Percentiles rank a stretch among this genome's conserved stretches.
These are phyloP conservation scores for Xylaria grammica DNA, from an alignment of 495 filamentous ascomycete genomes.

Conservation along the genomic window DNA sequence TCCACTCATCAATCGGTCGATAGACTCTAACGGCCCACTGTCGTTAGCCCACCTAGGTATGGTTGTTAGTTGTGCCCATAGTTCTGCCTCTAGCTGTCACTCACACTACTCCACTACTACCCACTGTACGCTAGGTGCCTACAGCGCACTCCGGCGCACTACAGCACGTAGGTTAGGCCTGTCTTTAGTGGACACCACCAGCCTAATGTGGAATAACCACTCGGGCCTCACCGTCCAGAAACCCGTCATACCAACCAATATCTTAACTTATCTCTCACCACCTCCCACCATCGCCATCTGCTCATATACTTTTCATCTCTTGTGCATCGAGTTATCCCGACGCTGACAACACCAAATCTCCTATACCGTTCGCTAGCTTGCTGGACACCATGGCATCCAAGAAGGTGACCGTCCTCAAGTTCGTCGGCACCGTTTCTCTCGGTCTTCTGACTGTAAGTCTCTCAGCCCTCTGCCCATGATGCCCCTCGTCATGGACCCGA, in stretches of 20 bases:
- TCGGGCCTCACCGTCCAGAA: background rate
- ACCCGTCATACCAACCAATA: background rate
- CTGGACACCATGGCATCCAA: constrained; percentile 64
- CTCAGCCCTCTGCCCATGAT: constrained; percentile 24
- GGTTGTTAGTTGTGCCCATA: no score
- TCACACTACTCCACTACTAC: no score
- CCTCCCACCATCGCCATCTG: background rate
- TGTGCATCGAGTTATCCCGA: constrained; percentile 1
- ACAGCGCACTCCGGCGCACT: no score
- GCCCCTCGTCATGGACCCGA: constrained; percentile 24
- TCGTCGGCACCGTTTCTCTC: constrained; percentile 85
- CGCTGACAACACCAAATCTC: background rate
- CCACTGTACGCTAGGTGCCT: no score
- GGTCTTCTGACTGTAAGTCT: constrained; percentile 81
- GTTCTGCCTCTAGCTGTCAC: no score
- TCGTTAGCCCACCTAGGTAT: no score
- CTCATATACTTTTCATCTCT: background rate
- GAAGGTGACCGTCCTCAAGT: constrained; percentile 78
- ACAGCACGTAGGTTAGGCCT: no score
- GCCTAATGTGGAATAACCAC: background rate
- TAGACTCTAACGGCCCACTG: no score
- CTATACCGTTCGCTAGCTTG: background rate
- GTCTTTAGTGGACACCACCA: no score
- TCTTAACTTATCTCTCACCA: constrained; percentile 3
- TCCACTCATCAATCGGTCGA: no score